phyloP scores from a whole-genome alignment of 306 rosid species.

The Cicer judaicum region DNA sequence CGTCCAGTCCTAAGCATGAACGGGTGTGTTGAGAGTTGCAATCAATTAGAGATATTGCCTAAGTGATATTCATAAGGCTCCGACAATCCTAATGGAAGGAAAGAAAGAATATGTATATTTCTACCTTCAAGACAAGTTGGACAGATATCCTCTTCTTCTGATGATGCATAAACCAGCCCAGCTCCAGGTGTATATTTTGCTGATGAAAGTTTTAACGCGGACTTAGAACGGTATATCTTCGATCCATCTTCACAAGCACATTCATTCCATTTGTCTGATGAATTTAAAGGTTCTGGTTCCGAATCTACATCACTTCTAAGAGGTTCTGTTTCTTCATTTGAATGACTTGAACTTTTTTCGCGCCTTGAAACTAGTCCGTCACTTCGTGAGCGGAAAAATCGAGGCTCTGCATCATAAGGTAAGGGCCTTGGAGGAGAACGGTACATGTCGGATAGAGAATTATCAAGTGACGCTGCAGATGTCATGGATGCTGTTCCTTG shows the following conservation, averaged over 20 bases:
- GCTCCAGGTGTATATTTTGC: conserved; percentile 62
- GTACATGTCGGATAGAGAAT: conserved; percentile 81
- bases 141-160: conserved; percentile 94
- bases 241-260: conserved; percentile 76
- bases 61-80: background rate
- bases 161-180: conserved; percentile 59
- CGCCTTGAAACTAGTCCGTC: conserved; percentile 87
- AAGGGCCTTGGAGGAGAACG: conserved; percentile 97
- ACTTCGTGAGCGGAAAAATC: conserved; percentile 72
- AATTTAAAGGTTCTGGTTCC: conserved; percentile 66
- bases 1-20: background rate
- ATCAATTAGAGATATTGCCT: background rate
- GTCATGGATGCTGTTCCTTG: conserved; percentile 82
- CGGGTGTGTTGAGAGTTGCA: background rate
- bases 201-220: conserved; percentile 64
- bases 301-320: conserved; percentile 71
- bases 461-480: conserved; percentile 76
- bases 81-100: background rate
- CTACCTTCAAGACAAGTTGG: conserved; percentile 99
- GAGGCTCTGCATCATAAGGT: conserved; percentile 88
- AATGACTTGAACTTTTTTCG: conserved; percentile 90
- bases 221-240: conserved; percentile 67
- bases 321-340: conserved; percentile 88
- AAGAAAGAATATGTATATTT: background rate
- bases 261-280: conserved; percentile 79